These are phyloP conservation scores for Spathaspora sp. DNA, from an alignment of 1,139 yeast genomes.

Conservation along the genomic window DNA sequence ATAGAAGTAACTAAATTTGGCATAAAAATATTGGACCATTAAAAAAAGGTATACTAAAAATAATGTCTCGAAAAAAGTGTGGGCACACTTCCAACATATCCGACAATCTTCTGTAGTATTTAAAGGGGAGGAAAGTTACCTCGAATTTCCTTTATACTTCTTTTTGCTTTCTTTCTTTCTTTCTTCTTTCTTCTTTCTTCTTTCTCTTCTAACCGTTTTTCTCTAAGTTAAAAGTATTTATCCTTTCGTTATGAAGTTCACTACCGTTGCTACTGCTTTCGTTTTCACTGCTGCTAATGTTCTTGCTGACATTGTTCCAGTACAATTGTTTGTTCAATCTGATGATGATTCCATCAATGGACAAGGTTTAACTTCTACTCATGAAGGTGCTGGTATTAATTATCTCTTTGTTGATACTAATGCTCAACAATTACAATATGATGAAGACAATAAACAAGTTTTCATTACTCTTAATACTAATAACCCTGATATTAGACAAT, in stretches of 20 bases:
- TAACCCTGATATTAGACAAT: constrained; percentile 7
- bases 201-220: background rate
- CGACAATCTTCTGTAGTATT: background rate
- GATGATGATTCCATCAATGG: constrained; percentile 22
- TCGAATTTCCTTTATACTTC: too few relatives aligned
- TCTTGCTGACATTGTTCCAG: constrained; percentile 19
- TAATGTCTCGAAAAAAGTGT: background rate
- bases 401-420: constrained; percentile 34
- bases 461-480: constrained; percentile 22
- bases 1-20: background rate
- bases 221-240: background rate
- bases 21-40: too few relatives aligned
- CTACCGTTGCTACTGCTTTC: constrained; percentile 16
- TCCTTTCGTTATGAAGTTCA: constrained; percentile 18
- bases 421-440: constrained; percentile 37
- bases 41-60: too few relatives aligned
- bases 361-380: constrained; percentile 32
- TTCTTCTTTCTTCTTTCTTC: background rate
- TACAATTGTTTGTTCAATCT: constrained; percentile 22
- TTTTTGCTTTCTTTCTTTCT: background rate
- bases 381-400: constrained; percentile 59
- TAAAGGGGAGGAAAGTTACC: background rate
- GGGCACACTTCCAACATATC: background rate
- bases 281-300: constrained; percentile 19
- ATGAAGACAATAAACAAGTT: constrained; percentile 52